Evolutionary conservation across 192 early-diverging fungal genomes (phyloP).

Genomic region (Coemansia guatemalensis): DNA sequence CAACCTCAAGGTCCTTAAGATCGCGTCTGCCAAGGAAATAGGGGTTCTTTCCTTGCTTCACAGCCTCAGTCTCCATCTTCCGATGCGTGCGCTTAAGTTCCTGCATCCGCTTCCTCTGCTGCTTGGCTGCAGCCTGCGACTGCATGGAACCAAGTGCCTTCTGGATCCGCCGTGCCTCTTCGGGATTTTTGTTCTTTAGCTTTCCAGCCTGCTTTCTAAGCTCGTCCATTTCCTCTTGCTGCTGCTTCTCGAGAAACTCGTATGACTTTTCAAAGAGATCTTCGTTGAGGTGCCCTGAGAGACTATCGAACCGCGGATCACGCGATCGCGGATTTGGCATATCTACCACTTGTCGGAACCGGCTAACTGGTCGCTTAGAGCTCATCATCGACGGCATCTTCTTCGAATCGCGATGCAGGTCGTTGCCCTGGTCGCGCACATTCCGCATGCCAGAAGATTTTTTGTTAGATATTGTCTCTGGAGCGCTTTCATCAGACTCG

Average conservation of each 20-base stretch:
- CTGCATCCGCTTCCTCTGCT: conserved; percentile 55
- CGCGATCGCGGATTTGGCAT: conserved; percentile 48
- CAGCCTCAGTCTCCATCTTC: conserved; percentile 76
- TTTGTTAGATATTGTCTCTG: conserved; percentile 10
- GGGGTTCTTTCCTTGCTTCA: conserved; percentile 89
- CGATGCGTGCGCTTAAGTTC: conserved; percentile 73
- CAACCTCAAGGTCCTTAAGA: conserved; percentile 75
- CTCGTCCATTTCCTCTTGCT: conserved; percentile 69
- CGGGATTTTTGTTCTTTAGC: conserved; percentile 58
- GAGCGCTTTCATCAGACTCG: conserved; percentile 15
- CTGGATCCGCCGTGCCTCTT: conserved; percentile 62
- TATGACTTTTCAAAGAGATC: conserved; percentile 93
- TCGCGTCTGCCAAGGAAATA: conserved; percentile 91
- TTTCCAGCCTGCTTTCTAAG: conserved; percentile 65
- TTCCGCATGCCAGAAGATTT: neutral
- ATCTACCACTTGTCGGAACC: conserved; percentile 49
- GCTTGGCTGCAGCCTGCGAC: conserved; percentile 46
- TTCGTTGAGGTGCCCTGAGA: conserved; percentile 88
- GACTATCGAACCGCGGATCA: conserved; percentile 91
- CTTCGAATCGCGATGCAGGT: conserved; percentile 20
- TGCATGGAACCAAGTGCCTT: conserved; percentile 63
- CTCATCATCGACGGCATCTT: conserved; percentile 36
- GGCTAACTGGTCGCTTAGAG: conserved; percentile 48
- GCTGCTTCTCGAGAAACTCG: conserved; percentile 81
- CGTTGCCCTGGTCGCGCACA: conserved; percentile 5